A percentile compares a stretch with the other conserved stretches of the same genome.
Conservation (phyloP, 208 protist genomes). For the Angomonas desouzai region DNA sequence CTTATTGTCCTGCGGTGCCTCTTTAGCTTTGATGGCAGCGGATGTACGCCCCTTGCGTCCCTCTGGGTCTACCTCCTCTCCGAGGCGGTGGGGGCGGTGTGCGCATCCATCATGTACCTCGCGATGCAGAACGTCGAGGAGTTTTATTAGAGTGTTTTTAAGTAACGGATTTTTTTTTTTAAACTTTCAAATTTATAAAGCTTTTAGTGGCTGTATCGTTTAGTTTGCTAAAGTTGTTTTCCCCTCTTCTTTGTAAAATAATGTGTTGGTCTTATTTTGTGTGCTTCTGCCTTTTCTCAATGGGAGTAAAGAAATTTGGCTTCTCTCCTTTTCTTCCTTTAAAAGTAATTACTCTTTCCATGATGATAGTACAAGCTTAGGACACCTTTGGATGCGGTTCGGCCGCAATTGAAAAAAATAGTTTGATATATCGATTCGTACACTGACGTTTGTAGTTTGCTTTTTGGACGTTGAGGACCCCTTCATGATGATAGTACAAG, state of each 20-base stretch:
- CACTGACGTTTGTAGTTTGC: slow-evolving; percentile 23
- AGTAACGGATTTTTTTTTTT: slow-evolving; percentile 2
- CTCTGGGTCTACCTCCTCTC: slow-evolving; percentile 68
- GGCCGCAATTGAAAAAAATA: slow-evolving; percentile 36
- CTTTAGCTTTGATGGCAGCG: slow-evolving; percentile 34
- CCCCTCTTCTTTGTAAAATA: not conserved
- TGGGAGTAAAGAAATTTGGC: not conserved
- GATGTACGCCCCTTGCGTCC: slow-evolving; percentile 54
- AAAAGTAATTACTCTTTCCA: not conserved
- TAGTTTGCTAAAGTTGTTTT: slow-evolving; percentile 10
- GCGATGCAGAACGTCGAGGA: slow-evolving; percentile 55
- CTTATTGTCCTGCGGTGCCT: slow-evolving; percentile 68
- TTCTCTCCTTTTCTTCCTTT: slow-evolving; percentile 1
- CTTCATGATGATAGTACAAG: slow-evolving; percentile 39
- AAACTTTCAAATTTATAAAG: not conserved
- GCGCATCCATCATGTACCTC: slow-evolving; percentile 69
- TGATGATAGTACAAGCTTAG: slow-evolving; percentile 52
- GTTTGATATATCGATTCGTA: slow-evolving; percentile 50
- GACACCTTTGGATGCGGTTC: slow-evolving; percentile 51
- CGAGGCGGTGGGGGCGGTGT: slow-evolving; percentile 57
- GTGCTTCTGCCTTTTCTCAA: not conserved
- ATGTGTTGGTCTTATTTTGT: slow-evolving; percentile 5
- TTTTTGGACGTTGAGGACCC: too few relatives aligned
- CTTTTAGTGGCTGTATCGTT: not conserved
- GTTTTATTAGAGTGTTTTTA: slow-evolving; percentile 18